A percentile compares a stretch with the other conserved stretches of the same genome.
Evolutionary conservation across 2,329 filamentous ascomycete genomes (phyloP).

Genomic region (Lasiodiplodia gonubiensis): DNA sequence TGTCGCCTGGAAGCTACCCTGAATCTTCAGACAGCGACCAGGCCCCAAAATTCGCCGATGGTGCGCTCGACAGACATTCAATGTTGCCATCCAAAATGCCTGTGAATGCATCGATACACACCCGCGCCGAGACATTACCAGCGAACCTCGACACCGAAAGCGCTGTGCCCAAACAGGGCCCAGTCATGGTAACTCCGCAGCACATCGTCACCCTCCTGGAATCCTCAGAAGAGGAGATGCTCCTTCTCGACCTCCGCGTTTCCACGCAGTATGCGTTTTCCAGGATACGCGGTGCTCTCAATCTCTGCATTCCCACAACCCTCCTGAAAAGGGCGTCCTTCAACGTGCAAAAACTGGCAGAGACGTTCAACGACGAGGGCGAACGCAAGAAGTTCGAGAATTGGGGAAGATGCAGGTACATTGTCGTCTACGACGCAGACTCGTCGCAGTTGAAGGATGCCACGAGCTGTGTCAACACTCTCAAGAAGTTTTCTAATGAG

Average conservation of each 20-base stretch:
- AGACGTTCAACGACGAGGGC: constrained; percentile 77
- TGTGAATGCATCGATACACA: constrained; percentile 33
- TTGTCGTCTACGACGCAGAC: constrained; percentile 85
- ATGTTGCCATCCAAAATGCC: constrained; percentile 33
- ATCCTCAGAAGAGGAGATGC: constrained; percentile 57
- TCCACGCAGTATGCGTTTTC: constrained; percentile 79
- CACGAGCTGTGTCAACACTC: constrained; percentile 77
- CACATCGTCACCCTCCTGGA: constrained; percentile 56
- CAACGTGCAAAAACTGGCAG: constrained; percentile 83
- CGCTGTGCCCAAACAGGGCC: constrained; percentile 33
- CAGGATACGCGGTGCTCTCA: constrained; percentile 80
- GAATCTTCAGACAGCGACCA: constrained; percentile 39
- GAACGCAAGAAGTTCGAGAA: constrained; percentile 75
- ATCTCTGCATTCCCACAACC: constrained; percentile 93
- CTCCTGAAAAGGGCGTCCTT: constrained; percentile 89
- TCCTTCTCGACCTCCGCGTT: constrained; percentile 86
- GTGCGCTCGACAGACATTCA: constrained; percentile 37
- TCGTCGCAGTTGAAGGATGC: constrained; percentile 83
- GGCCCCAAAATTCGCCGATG: constrained; percentile 42
- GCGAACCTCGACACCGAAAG: constrained; percentile 36
- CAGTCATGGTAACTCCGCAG: constrained; percentile 54
- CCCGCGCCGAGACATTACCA: constrained; percentile 57
- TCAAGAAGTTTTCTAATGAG: constrained; percentile 90
- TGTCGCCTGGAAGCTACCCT: constrained; percentile 54
- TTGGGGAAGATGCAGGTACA: constrained; percentile 76